Percentiles rank a stretch among this genome's conserved stretches.
Conservation (phyloP, 345 rosid species). For the Linum tenue region DNA sequence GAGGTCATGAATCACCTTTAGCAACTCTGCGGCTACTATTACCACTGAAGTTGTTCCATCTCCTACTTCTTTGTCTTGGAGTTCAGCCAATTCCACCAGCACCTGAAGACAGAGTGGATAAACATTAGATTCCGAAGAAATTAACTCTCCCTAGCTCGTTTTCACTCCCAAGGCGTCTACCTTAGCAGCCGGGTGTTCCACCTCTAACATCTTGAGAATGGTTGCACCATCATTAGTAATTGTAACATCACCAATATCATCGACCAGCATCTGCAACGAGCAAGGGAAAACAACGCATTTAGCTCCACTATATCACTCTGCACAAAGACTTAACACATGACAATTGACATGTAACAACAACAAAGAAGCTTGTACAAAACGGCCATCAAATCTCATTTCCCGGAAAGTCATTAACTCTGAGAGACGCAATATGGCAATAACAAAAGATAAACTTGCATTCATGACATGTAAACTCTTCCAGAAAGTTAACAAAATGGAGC, state of each 20-base stretch:
- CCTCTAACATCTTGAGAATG: slow-evolving; percentile 85
- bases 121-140: not conserved
- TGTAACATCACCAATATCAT: slow-evolving; percentile 92
- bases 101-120: slow-evolving; percentile 36
- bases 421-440: not conserved
- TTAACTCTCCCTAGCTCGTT: too few species aligned
- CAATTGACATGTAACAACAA: not conserved
- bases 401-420: too few species aligned
- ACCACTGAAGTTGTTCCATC: slow-evolving; percentile 97
- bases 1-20: slow-evolving; percentile 36
- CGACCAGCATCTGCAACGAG: slow-evolving; percentile 73
- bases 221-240: slow-evolving; percentile 97
- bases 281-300: not conserved
- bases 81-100: slow-evolving; percentile 96
- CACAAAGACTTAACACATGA: not conserved
- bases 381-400: too few species aligned
- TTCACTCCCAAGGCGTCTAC: slow-evolving; percentile 18
- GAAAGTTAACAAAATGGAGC: too few species aligned
- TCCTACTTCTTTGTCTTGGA: slow-evolving; percentile 94
- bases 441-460: not conserved
- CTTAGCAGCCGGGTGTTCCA: slow-evolving; percentile 99
- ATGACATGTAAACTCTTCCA: not conserved
- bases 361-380: not conserved
- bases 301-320: not conserved
- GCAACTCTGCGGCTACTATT: slow-evolving; percentile 85